A percentile compares a stretch with the other conserved stretches of the same genome.
Conservation (phyloP, 805 yeast genomes). For the Hanseniaspora occidentalis region DNA sequence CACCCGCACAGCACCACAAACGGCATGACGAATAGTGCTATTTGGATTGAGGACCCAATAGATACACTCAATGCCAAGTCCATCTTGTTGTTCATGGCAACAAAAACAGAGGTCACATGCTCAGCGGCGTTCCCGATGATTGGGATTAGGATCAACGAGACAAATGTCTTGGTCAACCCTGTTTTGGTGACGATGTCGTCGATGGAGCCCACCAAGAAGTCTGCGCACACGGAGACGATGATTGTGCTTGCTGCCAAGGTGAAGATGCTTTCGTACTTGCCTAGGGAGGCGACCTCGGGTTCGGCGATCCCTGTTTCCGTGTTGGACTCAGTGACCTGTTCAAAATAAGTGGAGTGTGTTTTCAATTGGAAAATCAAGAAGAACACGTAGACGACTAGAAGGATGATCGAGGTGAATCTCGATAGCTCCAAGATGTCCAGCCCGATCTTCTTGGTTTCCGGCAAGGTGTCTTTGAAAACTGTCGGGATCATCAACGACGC, state of each 20-base stretch:
- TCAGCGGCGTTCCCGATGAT: conserved; percentile 98
- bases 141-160: conserved; percentile 87
- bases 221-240: conserved; percentile 83
- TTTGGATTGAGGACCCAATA: conserved; percentile 89
- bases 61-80: conserved; percentile 96
- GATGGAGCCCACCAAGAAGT: conserved; percentile 84
- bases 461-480: conserved; percentile 80
- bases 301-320: conserved; percentile 16
- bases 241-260: conserved; percentile 54
- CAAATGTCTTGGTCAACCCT: conserved; percentile 87
- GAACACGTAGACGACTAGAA: conserved; percentile 63
- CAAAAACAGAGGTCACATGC: conserved; percentile 92
- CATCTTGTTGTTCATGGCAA: conserved; percentile 94
- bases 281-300: conserved; percentile 21
- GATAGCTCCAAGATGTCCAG: conserved; percentile 56
- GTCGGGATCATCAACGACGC: conserved; percentile 89
- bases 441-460: conserved; percentile 26
- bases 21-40: conserved; percentile 91
- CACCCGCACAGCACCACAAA: conserved; percentile 93
- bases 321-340: conserved; percentile 30
- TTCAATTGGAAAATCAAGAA: conserved; percentile 80
- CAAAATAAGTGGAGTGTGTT: conserved; percentile 73
- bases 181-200: conserved; percentile 76
- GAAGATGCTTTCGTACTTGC: conserved; percentile 39
- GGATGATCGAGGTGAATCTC: conserved; percentile 72